phyloP scores from a whole-genome alignment of 306 rosid genomes.

The Lupinus albus region DNA sequence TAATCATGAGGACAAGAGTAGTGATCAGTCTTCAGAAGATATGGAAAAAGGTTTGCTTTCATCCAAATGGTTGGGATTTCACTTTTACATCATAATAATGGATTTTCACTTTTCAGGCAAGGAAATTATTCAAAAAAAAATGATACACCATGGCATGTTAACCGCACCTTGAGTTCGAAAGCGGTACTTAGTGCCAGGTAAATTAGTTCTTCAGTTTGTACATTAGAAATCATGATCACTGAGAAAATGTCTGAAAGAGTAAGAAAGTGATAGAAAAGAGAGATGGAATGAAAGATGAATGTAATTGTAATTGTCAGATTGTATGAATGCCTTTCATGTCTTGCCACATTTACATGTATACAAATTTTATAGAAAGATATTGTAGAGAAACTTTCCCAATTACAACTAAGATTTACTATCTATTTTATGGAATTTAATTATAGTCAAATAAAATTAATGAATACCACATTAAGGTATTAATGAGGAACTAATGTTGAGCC shows the following conservation, averaged over 20 bases:
- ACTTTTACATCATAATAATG: constrained; percentile 23
- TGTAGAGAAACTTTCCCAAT: neutral
- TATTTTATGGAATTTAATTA: too few species aligned
- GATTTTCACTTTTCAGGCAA: constrained; percentile 52
- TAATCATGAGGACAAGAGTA: neutral
- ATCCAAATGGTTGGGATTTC: constrained; percentile 39
- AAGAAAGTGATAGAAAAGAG: neutral
- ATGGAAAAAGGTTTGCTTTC: constrained; percentile 64
- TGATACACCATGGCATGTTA: constrained; percentile 36
- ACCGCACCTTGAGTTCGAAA: constrained; percentile 28
- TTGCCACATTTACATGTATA: too few species aligned
- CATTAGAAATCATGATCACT: neutral
- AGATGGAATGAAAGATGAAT: neutral
- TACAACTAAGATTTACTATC: neutral
- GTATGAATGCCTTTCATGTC: neutral
- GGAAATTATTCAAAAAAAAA: constrained; percentile 31
- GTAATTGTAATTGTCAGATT: neutral
- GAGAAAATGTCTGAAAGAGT: neutral
- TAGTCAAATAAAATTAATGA: too few species aligned
- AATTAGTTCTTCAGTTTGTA: neutral
- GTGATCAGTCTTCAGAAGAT: constrained; percentile 41
- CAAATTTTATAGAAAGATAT: neutral
- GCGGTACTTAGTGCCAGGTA: constrained; percentile 32
- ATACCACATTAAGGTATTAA: too few species aligned
- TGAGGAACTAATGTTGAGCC: too few species aligned